A percentile compares a stretch with the other conserved stretches of the same genome.
These are phyloP conservation scores for Pyricularia grisea DNA, from an alignment of 2,329 filamentous ascomycete species.

Conservation along the genomic window DNA sequence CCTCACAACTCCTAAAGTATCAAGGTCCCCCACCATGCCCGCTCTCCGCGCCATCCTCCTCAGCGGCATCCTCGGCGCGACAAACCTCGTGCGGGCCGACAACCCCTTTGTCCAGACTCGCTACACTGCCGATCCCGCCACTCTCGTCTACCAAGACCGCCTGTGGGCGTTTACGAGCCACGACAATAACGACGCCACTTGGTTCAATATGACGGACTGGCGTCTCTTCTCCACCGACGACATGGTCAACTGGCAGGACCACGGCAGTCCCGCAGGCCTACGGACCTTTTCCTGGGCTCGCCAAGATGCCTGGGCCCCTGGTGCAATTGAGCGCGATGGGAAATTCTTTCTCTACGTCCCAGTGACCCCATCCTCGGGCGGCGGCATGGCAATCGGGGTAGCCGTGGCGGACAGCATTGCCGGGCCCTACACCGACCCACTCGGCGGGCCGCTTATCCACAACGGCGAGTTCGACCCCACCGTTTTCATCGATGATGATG, in stretches of 20 bases:
- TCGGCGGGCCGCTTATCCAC: conserved; percentile 23
- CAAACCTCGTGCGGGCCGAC: conserved; percentile 4
- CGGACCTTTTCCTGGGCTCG: conserved; percentile 22
- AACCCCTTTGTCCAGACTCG: conserved; percentile 10
- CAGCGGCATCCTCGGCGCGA: neutral
- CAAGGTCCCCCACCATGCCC: neutral
- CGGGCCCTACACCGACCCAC: conserved; percentile 24
- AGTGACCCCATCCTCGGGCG: conserved; percentile 8
- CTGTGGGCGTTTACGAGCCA: conserved; percentile 22
- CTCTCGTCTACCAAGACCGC: conserved; percentile 17
- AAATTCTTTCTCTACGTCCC: conserved; percentile 24
- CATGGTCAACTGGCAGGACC: conserved; percentile 24
- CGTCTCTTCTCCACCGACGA: conserved; percentile 22
- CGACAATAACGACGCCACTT: conserved; percentile 17
- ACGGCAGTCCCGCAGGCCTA: conserved; percentile 16
- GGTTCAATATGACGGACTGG: conserved; percentile 22
- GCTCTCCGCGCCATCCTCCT: neutral
- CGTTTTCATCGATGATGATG: conserved; percentile 28
- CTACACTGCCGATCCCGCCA: conserved; percentile 17
- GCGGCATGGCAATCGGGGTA: conserved; percentile 21
- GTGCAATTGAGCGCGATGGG: conserved; percentile 20
- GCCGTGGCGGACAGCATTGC: conserved; percentile 21
- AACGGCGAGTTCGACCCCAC: conserved; percentile 26
- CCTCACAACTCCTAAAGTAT: neutral
- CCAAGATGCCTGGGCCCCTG: conserved; percentile 24